These are phyloP conservation scores for Beauveria asiatica DNA, from an alignment of 2,329 filamentous ascomycete species.

Conservation along the genomic window DNA sequence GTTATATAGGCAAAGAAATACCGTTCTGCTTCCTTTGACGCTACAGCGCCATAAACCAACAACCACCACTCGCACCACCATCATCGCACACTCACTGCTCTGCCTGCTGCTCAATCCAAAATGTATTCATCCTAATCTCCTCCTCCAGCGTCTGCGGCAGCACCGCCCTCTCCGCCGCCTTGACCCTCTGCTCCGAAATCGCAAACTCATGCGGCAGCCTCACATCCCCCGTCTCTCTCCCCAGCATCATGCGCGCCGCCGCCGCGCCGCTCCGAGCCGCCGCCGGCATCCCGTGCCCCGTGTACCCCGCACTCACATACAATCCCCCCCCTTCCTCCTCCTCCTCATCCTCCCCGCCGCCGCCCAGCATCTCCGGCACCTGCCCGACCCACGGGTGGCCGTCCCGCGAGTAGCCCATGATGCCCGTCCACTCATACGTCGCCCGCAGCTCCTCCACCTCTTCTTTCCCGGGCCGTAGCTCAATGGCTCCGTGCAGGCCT, in stretches of 20 bases:
- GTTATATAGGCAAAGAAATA: too few relatives aligned
- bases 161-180: background rate
- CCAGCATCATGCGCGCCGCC: conserved; percentile 51
- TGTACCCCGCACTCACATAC: conserved; percentile 59
- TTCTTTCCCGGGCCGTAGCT: conserved; percentile 28
- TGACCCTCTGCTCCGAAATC: conserved; percentile 25
- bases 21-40: too few relatives aligned
- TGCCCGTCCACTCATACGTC: conserved; percentile 65
- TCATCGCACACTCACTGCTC: background rate
- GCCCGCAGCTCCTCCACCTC: conserved; percentile 39
- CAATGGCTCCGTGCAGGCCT: conserved; percentile 33
- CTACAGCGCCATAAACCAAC: too few relatives aligned
- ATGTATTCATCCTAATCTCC: conserved; percentile 5
- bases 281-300: conserved; percentile 70
- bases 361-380: conserved; percentile 44
- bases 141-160: conserved; percentile 2
- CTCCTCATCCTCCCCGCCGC: conserved; percentile 42
- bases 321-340: conserved; percentile 34
- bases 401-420: conserved; percentile 70
- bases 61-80: too few relatives aligned
- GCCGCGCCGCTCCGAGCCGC: conserved; percentile 58
- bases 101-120: conserved; percentile 1
- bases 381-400: conserved; percentile 61
- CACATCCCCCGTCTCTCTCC: conserved; percentile 25
- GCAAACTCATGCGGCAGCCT: conserved; percentile 36